A percentile compares a stretch with the other conserved stretches of the same genome.
Evolutionary conservation across 2,329 filamentous ascomycete species (phyloP).

Genomic region (Hirsutella thompsonii): DNA sequence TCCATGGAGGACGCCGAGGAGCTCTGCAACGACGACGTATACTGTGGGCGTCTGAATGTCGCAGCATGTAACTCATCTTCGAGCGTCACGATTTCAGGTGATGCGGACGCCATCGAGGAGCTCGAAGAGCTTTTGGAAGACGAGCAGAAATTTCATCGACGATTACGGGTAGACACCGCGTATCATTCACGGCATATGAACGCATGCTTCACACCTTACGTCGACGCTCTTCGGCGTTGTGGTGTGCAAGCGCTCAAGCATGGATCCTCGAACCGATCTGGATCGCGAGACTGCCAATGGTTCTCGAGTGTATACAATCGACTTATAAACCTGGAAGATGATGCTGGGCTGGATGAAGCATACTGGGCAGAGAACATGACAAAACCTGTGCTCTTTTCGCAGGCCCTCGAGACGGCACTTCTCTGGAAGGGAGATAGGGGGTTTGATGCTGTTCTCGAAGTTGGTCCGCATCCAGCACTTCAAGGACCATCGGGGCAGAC

Average conservation of each 20-base stretch:
- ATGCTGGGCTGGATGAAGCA: not conserved
- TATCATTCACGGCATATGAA: conserved; percentile 28
- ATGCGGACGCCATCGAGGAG: conserved; percentile 13
- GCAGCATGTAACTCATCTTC: conserved; percentile 11
- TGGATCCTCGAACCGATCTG: too few relatives aligned
- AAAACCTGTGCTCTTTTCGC: conserved; percentile 11
- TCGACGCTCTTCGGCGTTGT: conserved; percentile 2
- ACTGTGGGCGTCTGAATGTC: conserved; percentile 3
- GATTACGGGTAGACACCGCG: conserved; percentile 22
- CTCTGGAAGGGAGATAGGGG: not conserved
- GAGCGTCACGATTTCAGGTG: conserved; percentile 16
- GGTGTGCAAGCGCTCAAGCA: not conserved
- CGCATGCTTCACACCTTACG: conserved; percentile 7
- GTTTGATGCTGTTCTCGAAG: conserved; percentile 12
- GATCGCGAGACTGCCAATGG: not conserved
- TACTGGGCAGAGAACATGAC: conserved; percentile 7
- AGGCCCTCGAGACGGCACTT: conserved; percentile 4
- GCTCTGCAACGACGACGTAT: not conserved
- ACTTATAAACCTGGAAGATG: not conserved
- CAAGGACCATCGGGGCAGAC: conserved; percentile 19
- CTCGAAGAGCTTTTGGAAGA: conserved; percentile 10
- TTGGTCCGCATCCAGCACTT: conserved; percentile 25
- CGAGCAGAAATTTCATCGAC: conserved; percentile 14
- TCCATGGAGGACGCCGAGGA: conserved; percentile 1
- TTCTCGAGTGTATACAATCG: conserved; percentile 5